Evolutionary conservation across 768 basidiomycete species (phyloP).

Genomic region (Tylopilus sp.): DNA sequence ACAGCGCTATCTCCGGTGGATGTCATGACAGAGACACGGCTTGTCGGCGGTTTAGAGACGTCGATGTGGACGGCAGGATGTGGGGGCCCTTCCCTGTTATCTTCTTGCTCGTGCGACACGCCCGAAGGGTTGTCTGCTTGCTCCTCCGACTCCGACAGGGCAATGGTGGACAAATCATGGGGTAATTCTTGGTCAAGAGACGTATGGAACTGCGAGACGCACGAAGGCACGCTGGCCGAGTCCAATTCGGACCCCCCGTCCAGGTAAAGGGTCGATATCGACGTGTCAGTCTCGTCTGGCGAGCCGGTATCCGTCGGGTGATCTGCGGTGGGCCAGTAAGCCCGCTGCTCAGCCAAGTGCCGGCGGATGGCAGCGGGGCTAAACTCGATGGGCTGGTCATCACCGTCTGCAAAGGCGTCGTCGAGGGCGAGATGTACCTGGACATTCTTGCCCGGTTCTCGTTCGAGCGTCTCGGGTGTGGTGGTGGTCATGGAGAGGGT

Average conservation of each 20-base stretch:
- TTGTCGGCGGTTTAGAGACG: slow-evolving; percentile 34
- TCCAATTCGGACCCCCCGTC: slow-evolving; percentile 30
- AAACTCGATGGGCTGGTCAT: slow-evolving; percentile 52
- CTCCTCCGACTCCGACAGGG: slow-evolving; percentile 18
- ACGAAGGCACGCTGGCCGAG: slow-evolving; percentile 13
- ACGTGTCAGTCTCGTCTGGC: slow-evolving; percentile 37
- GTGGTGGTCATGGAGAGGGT: slow-evolving; percentile 15
- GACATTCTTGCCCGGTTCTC: slow-evolving; percentile 25
- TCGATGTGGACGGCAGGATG: slow-evolving; percentile 47
- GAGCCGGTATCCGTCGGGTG: slow-evolving; percentile 33
- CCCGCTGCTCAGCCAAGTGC: slow-evolving; percentile 54
- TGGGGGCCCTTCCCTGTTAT: slow-evolving; percentile 10
- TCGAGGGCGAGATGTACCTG: slow-evolving; percentile 43
- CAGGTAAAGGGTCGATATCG: slow-evolving; percentile 59
- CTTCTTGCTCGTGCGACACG: slow-evolving; percentile 1
- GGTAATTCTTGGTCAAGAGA: slow-evolving; percentile 14
- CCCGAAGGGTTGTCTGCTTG: not conserved
- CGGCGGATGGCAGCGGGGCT: slow-evolving; percentile 57
- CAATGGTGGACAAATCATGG: slow-evolving; percentile 21
- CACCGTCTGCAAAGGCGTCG: slow-evolving; percentile 66
- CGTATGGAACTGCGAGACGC: slow-evolving; percentile 23
- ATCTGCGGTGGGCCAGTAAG: slow-evolving; percentile 31
- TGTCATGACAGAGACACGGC: slow-evolving; percentile 25
- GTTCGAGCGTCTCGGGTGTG: slow-evolving; percentile 12
- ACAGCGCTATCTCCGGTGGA: not conserved